phyloP scores from a whole-genome alignment of 495 filamentous ascomycete genomes.

The Lepraria neglecta region DNA sequence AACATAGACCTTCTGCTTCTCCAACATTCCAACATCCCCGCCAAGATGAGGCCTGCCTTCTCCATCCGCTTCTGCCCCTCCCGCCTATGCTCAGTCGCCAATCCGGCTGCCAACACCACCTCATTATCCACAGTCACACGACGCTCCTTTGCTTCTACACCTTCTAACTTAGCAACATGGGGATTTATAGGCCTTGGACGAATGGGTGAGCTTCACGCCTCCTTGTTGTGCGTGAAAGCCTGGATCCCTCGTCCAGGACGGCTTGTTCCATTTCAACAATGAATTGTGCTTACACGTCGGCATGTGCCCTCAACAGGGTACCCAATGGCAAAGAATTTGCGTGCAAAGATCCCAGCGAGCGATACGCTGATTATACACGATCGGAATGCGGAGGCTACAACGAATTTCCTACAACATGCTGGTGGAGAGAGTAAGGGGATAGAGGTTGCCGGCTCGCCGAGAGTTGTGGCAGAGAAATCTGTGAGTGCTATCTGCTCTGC shows the following conservation, averaged over 20 bases:
- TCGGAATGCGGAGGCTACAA: slow-evolving; percentile 57
- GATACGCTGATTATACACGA: slow-evolving; percentile 70
- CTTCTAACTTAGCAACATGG: slow-evolving; percentile 48
- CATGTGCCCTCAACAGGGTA: slow-evolving; percentile 46
- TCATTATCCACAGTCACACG: slow-evolving; percentile 13
- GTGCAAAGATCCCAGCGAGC: slow-evolving; percentile 61
- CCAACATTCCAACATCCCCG: neutral
- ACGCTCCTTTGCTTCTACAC: slow-evolving; percentile 25
- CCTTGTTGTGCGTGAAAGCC: slow-evolving; percentile 14
- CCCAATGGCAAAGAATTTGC: slow-evolving; percentile 83
- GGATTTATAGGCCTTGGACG: slow-evolving; percentile 83
- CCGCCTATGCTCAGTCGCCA: slow-evolving; percentile 20
- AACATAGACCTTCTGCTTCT: neutral
- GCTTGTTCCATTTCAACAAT: slow-evolving; percentile 5
- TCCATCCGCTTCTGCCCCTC: slow-evolving; percentile 24
- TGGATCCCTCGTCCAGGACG: slow-evolving; percentile 7
- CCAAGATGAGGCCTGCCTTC: slow-evolving; percentile 25
- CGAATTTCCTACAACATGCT: slow-evolving; percentile 56
- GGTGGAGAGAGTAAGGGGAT: slow-evolving; percentile 44
- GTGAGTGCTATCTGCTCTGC: slow-evolving; percentile 41
- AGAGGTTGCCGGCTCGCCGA: slow-evolving; percentile 50
- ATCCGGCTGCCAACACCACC: slow-evolving; percentile 7
- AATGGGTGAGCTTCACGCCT: slow-evolving; percentile 59
- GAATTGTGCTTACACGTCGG: slow-evolving; percentile 24
- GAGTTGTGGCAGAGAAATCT: slow-evolving; percentile 62